These are phyloP conservation scores for Teunomyces panamensis DNA, from an alignment of 805 yeast genomes.

Conservation along the genomic window DNA sequence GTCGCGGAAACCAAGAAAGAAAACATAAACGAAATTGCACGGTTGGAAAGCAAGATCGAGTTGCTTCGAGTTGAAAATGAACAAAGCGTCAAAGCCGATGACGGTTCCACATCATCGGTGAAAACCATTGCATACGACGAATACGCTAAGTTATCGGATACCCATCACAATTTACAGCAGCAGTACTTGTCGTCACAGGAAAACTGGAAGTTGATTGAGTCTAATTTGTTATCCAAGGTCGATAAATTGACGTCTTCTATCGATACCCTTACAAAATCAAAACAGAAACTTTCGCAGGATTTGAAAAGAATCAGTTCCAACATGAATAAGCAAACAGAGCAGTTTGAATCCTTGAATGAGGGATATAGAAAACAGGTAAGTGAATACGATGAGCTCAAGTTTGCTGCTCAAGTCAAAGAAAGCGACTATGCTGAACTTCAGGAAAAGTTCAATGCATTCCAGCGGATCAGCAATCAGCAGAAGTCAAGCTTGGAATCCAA, in stretches of 20 bases:
- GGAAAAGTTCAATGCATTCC: slow-evolving; percentile 31
- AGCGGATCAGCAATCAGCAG: slow-evolving; percentile 30
- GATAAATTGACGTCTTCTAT: slow-evolving; percentile 29
- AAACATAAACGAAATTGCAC: slow-evolving; percentile 34
- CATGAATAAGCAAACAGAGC: slow-evolving; percentile 14
- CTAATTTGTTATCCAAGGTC: slow-evolving; percentile 52
- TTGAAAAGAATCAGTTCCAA: slow-evolving; percentile 22
- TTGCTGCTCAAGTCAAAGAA: slow-evolving; percentile 19
- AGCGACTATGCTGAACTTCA: slow-evolving; percentile 21
- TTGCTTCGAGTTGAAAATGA: slow-evolving; percentile 63
- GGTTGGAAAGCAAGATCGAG: slow-evolving; percentile 72
- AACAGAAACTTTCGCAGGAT: slow-evolving; percentile 32
- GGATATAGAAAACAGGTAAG: slow-evolving; percentile 14
- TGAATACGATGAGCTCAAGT: slow-evolving; percentile 13
- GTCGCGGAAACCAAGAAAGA: slow-evolving; percentile 33
- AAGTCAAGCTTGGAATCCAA: slow-evolving; percentile 24
- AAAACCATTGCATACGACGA: slow-evolving; percentile 37
- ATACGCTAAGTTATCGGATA: slow-evolving; percentile 40
- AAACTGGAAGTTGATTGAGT: slow-evolving; percentile 81
- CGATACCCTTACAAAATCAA: slow-evolving; percentile 28
- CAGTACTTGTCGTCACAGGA: slow-evolving; percentile 76
- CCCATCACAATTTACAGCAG: slow-evolving; percentile 57
- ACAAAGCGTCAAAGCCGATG: slow-evolving; percentile 1
- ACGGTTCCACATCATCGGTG: slow-evolving; percentile 10
- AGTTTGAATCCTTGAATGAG: slow-evolving; percentile 23